phyloP scores from a whole-genome alignment of 768 basidiomycete species.

The Gyrodon lividus region DNA sequence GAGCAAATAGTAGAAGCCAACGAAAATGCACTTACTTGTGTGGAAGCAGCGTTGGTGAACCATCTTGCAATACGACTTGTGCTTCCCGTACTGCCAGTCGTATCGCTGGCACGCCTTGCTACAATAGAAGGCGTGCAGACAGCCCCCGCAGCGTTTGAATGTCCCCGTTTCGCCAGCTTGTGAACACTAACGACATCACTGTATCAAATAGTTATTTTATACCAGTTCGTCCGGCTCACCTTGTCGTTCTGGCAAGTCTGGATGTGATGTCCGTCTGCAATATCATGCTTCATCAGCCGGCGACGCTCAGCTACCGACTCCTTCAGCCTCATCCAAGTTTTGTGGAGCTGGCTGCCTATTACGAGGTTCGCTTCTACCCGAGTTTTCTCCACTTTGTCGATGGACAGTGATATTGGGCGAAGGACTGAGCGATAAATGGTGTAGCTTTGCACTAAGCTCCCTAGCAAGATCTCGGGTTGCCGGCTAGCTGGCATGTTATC shows the following conservation, averaged over 20 bases:
- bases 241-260: constrained; percentile 28
- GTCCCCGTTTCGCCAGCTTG: constrained; percentile 13
- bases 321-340: constrained; percentile 23
- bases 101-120: constrained; percentile 24
- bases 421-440: constrained; percentile 28
- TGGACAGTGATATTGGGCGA: constrained; percentile 6
- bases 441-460: constrained; percentile 20
- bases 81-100: constrained; percentile 28
- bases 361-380: constrained; percentile 12
- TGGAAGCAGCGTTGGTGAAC: constrained; percentile 20
- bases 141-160: constrained; percentile 28
- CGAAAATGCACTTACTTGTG: constrained; percentile 12
- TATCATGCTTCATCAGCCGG: constrained; percentile 15
- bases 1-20: not conserved
- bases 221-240: constrained; percentile 1
- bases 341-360: constrained; percentile 16
- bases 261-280: constrained; percentile 15
- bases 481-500: constrained; percentile 11
- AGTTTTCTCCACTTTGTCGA: constrained; percentile 9
- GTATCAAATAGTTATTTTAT: not conserved
- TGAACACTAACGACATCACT: constrained; percentile 17
- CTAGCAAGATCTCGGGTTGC: constrained; percentile 11
- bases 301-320: constrained; percentile 19
- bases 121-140: constrained; percentile 31
- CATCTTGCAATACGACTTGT: constrained; percentile 25